Base-by-base conservation (phyloP, 345 rosid genomes). In the Salix udensis region DNA sequence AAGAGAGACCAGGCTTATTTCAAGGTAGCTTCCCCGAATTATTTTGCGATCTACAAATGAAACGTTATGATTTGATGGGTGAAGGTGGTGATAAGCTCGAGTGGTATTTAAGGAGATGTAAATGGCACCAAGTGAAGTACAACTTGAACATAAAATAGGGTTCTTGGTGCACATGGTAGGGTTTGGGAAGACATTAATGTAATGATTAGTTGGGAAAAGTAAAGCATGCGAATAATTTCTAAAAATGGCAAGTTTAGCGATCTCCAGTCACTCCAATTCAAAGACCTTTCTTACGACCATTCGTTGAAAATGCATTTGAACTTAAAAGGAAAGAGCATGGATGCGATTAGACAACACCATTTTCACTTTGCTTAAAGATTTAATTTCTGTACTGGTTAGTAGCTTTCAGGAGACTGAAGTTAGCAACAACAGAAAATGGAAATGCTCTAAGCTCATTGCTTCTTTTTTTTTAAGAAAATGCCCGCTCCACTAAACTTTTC, bases 291-390 rank as follows among this genome's bases (percentile, higher is more conserved):
- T 72, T 74, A 42, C 62, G 73, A 74, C 82, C 84, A 69, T 78
- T 66, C 75, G 65, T 75, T 71, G 65, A 46, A 68, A 48, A 68
- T 66, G 71, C 65, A 68, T 31, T 37, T 61, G 42, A 1, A 76
- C 64, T 65, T 62, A 72, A 53, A 74, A 80, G 70, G 74, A 75
- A 65, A 80, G 61, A 48, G 74, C 78, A 67, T 66, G 76, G 74
- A 55, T 68, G 68, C 78, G 86, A 86, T 71, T 73, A 58, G 87
- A 86, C 87, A 76, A 76, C 87, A 84, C 87, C 72, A 82, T 42
- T 8, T 21, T 34, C 75, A 75, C 76, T 71, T 83, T 71, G 48
- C 28, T 70, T 70, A 52, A 44, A 37, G 37, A 30, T 70, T n/a
- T n/a, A n/a, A n/a, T n/a, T 72, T 75, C 13, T 40, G 26, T 74